phyloP scores from a whole-genome alignment of 768 basidiomycete genomes.

The Boletus edulis region DNA sequence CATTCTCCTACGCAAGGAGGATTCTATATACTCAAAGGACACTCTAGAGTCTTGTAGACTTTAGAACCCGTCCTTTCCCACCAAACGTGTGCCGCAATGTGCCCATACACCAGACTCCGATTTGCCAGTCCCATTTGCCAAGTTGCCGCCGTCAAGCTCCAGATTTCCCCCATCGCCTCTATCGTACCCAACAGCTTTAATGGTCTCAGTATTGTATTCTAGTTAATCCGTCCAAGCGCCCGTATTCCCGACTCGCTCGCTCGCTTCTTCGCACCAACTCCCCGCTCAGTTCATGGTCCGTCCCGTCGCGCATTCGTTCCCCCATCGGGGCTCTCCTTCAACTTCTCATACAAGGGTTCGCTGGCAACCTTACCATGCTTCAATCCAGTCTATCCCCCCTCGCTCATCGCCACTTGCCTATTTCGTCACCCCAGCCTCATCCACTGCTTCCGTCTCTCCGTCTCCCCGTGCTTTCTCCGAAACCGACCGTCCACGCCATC shows the following conservation, averaged over 20 bases:
- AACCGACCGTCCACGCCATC: slow-evolving; percentile 28
- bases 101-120: slow-evolving; percentile 24
- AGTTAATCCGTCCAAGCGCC: slow-evolving; percentile 28
- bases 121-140: slow-evolving; percentile 21
- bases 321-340: slow-evolving; percentile 67
- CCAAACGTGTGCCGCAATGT: slow-evolving; percentile 41
- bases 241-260: slow-evolving; percentile 4
- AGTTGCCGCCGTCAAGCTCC: slow-evolving; percentile 11
- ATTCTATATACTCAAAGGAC: slow-evolving; percentile 32
- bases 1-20: slow-evolving; percentile 21
- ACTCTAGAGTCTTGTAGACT: slow-evolving; percentile 43
- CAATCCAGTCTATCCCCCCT: slow-evolving; percentile 36
- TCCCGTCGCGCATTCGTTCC: slow-evolving; percentile 47
- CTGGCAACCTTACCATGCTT: slow-evolving; percentile 76
- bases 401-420: slow-evolving; percentile 37
- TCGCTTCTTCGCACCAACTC: not conserved
- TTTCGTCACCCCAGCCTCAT: slow-evolving; percentile 59
- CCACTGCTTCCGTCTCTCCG: slow-evolving; percentile 47
- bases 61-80: slow-evolving; percentile 28
- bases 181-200: slow-evolving; percentile 25
- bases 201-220: slow-evolving; percentile 36
- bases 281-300: slow-evolving; percentile 29
- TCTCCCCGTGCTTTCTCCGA: slow-evolving; percentile 39
- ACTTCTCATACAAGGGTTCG: slow-evolving; percentile 66
- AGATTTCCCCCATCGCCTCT: slow-evolving; percentile 13